phyloP scores from a whole-genome alignment of 805 yeast genomes.

The Lipomyces japonicus region DNA sequence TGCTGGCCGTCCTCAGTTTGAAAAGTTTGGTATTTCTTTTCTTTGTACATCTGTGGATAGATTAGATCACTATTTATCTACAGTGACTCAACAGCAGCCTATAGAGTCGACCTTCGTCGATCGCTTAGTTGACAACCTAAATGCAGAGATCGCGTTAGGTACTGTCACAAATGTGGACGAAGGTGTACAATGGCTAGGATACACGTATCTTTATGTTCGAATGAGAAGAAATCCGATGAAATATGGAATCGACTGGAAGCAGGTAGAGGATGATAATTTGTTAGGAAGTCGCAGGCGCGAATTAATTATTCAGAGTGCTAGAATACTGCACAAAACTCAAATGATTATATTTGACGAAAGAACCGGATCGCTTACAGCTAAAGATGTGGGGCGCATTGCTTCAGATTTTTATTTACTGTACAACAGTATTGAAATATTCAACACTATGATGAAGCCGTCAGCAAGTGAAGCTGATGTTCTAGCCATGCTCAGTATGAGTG shows the following conservation, averaged over 20 bases:
- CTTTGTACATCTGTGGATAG: constrained; percentile 77
- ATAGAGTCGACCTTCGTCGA: constrained; percentile 80
- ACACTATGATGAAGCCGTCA: constrained; percentile 71
- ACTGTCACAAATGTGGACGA: constrained; percentile 92
- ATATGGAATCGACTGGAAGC: constrained; percentile 87
- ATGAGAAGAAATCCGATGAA: constrained; percentile 93
- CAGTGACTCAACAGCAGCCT: constrained; percentile 91
- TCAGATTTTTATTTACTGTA: constrained; percentile 86
- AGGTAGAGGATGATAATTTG: constrained; percentile 75
- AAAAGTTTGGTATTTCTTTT: constrained; percentile 87
- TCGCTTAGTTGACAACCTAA: constrained; percentile 82
- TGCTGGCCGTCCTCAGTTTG: constrained; percentile 98
- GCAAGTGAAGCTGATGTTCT: constrained; percentile 92
- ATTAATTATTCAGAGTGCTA: constrained; percentile 75
- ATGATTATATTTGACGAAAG: constrained; percentile 91
- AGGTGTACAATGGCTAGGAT: constrained; percentile 96
- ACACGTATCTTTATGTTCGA: constrained; percentile 87
- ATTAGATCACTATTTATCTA: constrained; percentile 81
- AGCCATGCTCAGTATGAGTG: constrained; percentile 84
- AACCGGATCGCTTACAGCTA: constrained; percentile 72
- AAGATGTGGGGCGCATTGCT: constrained; percentile 90
- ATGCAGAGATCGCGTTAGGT: constrained; percentile 94
- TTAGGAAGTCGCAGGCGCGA: constrained; percentile 67
- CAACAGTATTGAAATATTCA: constrained; percentile 84
- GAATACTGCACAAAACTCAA: constrained; percentile 76